A percentile compares a stretch with the other conserved stretches of the same genome.
These are phyloP conservation scores for Aspergillus pseudoglaucus DNA, from an alignment of 2,329 filamentous ascomycete species.

Conservation along the genomic window DNA sequence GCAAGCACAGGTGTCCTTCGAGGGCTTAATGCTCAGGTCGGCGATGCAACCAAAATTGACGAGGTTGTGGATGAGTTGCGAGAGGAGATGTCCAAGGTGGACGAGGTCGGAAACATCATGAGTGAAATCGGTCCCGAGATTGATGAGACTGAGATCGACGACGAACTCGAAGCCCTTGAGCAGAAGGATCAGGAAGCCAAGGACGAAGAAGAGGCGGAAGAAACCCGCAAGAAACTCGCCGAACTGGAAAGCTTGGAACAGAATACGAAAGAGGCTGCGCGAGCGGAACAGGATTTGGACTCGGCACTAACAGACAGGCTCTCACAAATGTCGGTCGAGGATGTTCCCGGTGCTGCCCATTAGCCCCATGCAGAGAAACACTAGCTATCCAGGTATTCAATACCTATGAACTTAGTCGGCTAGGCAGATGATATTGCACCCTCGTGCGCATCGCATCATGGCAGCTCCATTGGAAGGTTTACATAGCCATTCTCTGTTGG, in stretches of 20 bases:
- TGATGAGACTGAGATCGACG: slow-evolving; percentile 79
- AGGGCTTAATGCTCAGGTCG: slow-evolving; percentile 67
- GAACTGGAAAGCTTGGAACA: slow-evolving; percentile 38
- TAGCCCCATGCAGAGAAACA: not conserved
- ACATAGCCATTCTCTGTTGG: not conserved
- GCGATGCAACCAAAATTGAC: slow-evolving; percentile 69
- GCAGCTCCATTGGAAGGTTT: not conserved
- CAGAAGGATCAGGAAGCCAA: slow-evolving; percentile 46
- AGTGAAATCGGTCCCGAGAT: slow-evolving; percentile 56
- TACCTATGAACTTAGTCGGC: not conserved
- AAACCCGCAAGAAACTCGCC: slow-evolving; percentile 45
- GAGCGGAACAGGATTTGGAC: slow-evolving; percentile 22
- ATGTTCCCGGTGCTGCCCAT: slow-evolving; percentile 11
- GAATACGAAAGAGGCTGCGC: slow-evolving; percentile 36
- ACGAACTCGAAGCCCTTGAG: slow-evolving; percentile 75
- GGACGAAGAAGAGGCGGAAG: slow-evolving; percentile 45
- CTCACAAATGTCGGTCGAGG: slow-evolving; percentile 36
- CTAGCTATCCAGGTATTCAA: not conserved
- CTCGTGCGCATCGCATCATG: not conserved
- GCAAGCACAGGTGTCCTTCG: slow-evolving; percentile 66
- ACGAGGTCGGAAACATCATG: slow-evolving; percentile 75
- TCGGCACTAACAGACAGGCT: slow-evolving; percentile 33
- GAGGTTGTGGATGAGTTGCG: slow-evolving; percentile 67
- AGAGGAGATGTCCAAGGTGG: slow-evolving; percentile 72
- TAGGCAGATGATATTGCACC: not conserved